Base-by-base conservation (phyloP, 2,329 filamentous ascomycete species). In the Penicillium polonicum region DNA sequence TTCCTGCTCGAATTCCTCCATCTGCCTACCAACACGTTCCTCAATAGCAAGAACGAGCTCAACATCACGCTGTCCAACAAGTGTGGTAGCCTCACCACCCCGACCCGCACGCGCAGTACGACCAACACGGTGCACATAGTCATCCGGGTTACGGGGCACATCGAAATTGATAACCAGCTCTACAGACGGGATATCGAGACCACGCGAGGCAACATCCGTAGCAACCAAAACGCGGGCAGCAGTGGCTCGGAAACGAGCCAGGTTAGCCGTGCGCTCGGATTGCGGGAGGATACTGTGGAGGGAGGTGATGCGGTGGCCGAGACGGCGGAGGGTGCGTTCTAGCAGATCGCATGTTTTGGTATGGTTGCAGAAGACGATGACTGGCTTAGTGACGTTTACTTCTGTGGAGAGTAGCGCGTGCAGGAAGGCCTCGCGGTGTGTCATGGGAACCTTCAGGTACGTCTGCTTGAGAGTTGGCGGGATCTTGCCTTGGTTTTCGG, bases 91-190 rank as follows among this genome's bases (percentile, higher is more conserved):
- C 63, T 92, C 88, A 68, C 94, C 94, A 52, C 82, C 82, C 44
- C 92, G 85, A 0, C 94, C 94, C 0, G 94, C 94, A 83, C 94
- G 88, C 4, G 94, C 94, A 13, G 94, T 99, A 76, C 94, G 88
- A 73, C 94, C 94, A 50, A 97, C 93, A 13, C 94, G 87, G 78
- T 99, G 94, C 64, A 99, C 94, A 74, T 99, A 99, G 76, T 97
- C 93, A 73, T 97, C 92, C 3, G 93, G 91, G 71, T 97, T 91
- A n/a, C 93, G 87, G 0, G 94, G 94, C 0, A 99, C 86, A 72
- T 99, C 94, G 76, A 92, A 99, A 76, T 99, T 97, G 70, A 99
- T 80, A 2, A 99, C 94, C 17, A 97, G 77, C 54, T 85, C 88
- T 7, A 97, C 93, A 65, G 92, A 90, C 1, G 93, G 93, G 60